phyloP scores from a whole-genome alignment of 2,329 filamentous ascomycete species.

The Aspergillus versicolor region DNA sequence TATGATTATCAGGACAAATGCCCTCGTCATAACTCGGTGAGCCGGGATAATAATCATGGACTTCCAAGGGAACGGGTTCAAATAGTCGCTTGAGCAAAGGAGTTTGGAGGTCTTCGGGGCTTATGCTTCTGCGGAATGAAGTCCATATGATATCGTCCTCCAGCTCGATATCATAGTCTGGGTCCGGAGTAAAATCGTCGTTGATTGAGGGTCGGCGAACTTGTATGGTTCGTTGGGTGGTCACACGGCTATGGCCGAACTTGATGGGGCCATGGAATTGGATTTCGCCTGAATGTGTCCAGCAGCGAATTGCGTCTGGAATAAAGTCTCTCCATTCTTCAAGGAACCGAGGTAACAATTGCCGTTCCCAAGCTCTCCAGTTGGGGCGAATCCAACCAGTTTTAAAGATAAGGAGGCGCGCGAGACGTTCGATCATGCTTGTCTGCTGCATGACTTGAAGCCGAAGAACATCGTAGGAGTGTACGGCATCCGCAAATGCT shows the following conservation, averaged over 20 bases:
- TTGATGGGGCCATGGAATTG: constrained; percentile 31
- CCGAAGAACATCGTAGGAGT: constrained; percentile 33
- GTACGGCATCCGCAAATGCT: constrained; percentile 30
- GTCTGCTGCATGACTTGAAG: constrained; percentile 31
- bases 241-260: constrained; percentile 18
- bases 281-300: constrained; percentile 41
- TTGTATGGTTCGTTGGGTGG: constrained; percentile 20
- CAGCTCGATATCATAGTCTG: constrained; percentile 22
- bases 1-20: not conserved
- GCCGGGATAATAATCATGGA: not conserved
- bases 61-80: not conserved
- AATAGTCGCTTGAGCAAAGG: constrained; percentile 21
- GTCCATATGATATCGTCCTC: constrained; percentile 29
- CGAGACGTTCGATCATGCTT: constrained; percentile 23
- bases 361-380: constrained; percentile 29
- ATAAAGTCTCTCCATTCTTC: constrained; percentile 51
- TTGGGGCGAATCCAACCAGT: constrained; percentile 18
- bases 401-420: constrained; percentile 21
- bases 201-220: constrained; percentile 18
- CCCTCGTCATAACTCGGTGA: not conserved
- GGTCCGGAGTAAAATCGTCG: constrained; percentile 13
- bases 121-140: not conserved
- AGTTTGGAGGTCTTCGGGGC: constrained; percentile 4
- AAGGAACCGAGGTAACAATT: constrained; percentile 45
- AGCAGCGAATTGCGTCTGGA: constrained; percentile 38